Base-by-base conservation (phyloP, 148 eudicot species). In the Silene uniflora region DNA sequence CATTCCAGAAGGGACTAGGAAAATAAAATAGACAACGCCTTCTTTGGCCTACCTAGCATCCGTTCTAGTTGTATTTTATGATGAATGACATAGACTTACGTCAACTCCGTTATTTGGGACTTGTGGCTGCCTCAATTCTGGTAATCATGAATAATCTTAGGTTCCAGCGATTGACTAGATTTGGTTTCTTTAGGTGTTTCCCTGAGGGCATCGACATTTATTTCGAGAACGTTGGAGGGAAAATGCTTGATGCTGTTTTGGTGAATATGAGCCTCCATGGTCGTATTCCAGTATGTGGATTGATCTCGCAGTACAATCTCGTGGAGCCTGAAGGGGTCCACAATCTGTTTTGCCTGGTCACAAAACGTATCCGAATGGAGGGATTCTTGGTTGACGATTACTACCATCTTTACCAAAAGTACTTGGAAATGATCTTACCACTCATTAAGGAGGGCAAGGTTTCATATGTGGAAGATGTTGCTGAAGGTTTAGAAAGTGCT, bases 201-300 rank as follows among this genome's bases (percentile, higher is more conserved):
- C 80, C 86, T 1, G 82, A 81, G 58, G 88, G 86, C 52, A 86
- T 86, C 7, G 88, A 86, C 73, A 86, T 86, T 3, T 86, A 87
- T 79, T 87, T 83, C 3, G 88, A 85, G 64, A 87, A 85, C 17
- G 90, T 87, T 11, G 89, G 88, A 52, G 87, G 90, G 12, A 82
- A 84, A 75, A 87, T 82, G 85, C 83, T 87, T 0, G 91, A 88
- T 47, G 91, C 84, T 0, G 88, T 82, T 16, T 77, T 88, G 7
- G 14, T 22, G 24, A 88, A 88, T 83, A 85, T 86, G 91, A 83
- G 81, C 42, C 60, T 79, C 58, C 77, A 84, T 12, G 87, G 90
- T 1, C 87, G 88, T 27, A 87, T 88, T 19, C 83, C 87, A 17
- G 78, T 76, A 7, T 88, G 88, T 75, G 91, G 88, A 18, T 58